Evolutionary conservation across 345 rosid species (phyloP).

Genomic region (Euphorbia pulcherrima): DNA sequence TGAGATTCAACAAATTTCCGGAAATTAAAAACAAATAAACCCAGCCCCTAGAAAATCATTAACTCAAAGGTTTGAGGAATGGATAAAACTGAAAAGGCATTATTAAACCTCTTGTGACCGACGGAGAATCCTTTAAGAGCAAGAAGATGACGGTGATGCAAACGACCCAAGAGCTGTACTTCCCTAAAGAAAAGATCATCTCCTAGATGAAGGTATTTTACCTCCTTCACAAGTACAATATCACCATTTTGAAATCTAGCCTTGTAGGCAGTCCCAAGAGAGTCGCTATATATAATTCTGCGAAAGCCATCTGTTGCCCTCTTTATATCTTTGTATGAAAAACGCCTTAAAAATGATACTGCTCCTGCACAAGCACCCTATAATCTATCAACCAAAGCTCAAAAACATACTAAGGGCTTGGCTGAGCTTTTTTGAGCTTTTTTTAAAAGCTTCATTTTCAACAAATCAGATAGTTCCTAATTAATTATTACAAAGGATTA

Average conservation of each 20-base stretch:
- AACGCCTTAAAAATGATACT: constrained; percentile 47
- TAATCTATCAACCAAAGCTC: neutral
- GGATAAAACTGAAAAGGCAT: neutral
- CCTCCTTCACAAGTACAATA: constrained; percentile 66
- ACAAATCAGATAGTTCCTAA: no score
- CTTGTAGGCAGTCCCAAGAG: constrained; percentile 62
- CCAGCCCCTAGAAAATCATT: neutral
- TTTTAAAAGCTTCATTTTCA: no score
- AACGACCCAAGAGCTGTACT: constrained; percentile 64
- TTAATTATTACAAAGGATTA: no score
- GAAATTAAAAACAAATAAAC: neutral
- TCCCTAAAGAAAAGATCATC: constrained; percentile 56
- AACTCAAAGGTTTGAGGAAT: no score
- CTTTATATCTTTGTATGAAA: constrained; percentile 63
- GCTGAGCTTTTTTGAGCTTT: no score
- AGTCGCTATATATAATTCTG: constrained; percentile 48
- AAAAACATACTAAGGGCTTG: no score
- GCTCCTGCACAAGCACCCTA: constrained; percentile 40
- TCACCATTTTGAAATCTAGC: constrained; percentile 71
- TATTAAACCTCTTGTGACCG: constrained; percentile 66
- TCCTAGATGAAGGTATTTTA: constrained; percentile 42
- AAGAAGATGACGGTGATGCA: constrained; percentile 93
- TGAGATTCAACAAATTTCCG: neutral
- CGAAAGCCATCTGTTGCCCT: constrained; percentile 73
- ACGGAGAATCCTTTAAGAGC: constrained; percentile 71